phyloP scores from a whole-genome alignment of 2,329 filamentous ascomycete genomes.

The Colletotrichum agaves region DNA sequence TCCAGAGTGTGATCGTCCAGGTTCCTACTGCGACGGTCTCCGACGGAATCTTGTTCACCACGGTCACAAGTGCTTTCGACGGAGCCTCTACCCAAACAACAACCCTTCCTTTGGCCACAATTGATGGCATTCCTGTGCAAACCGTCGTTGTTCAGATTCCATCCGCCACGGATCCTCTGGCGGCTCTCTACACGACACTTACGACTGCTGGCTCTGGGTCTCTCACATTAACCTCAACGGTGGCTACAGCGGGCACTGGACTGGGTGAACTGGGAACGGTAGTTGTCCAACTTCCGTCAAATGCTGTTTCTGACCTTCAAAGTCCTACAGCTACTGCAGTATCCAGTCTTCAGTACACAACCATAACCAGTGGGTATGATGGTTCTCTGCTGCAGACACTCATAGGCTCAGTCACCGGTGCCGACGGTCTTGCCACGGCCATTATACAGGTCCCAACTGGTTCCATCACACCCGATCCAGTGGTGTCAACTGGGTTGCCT shows the following conservation, averaged over 20 bases:
- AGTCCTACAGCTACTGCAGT: not conserved
- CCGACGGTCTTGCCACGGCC: slow-evolving; percentile 21
- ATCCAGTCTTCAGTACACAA: not conserved
- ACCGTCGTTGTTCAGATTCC: slow-evolving; percentile 10
- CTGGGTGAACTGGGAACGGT: not conserved
- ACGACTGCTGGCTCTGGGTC: slow-evolving; percentile 6
- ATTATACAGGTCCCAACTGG: slow-evolving; percentile 11
- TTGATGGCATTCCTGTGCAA: not conserved
- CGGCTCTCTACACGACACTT: slow-evolving; percentile 11
- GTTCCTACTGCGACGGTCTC: not conserved
- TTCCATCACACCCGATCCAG: not conserved
- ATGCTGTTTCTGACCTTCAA: not conserved
- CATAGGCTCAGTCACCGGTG: not conserved
- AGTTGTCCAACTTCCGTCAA: slow-evolving; percentile 1
- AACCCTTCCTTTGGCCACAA: slow-evolving; percentile 3
- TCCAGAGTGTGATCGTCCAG: not conserved
- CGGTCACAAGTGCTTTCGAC: not conserved
- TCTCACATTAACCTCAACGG: not conserved
- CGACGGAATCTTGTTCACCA: not conserved
- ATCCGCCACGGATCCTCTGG: not conserved
- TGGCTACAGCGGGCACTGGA: not conserved
- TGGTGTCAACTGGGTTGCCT: not conserved
- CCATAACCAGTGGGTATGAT: slow-evolving; percentile 13
- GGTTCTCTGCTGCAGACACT: slow-evolving; percentile 4
- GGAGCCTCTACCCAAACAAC: not conserved